phyloP scores from a whole-genome alignment of 345 rosid genomes.

The Eucalyptus curtisii region DNA sequence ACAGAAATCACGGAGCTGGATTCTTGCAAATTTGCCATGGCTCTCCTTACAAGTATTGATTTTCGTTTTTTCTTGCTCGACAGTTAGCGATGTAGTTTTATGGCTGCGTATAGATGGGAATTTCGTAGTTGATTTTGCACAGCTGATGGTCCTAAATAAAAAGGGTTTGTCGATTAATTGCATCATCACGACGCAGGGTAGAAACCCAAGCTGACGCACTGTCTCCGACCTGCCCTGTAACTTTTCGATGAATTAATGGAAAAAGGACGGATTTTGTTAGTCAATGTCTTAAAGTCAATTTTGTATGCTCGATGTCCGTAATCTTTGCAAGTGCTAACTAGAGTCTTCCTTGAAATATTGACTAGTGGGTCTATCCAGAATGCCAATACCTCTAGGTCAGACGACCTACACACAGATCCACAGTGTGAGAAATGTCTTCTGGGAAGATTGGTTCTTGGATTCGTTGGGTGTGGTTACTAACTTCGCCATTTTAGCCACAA shows the following conservation, averaged over 20 bases:
- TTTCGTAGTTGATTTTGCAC: background rate
- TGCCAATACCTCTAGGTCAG: background rate
- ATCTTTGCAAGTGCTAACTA: background rate
- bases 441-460: background rate
- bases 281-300: background rate
- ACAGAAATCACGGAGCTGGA: background rate
- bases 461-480: background rate
- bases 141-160: background rate
- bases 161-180: background rate
- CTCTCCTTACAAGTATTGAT: background rate
- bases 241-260: background rate
- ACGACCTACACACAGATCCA: background rate
- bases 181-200: background rate
- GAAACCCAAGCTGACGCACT: background rate
- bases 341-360: background rate
- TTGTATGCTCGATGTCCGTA: background rate
- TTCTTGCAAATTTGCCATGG: background rate
- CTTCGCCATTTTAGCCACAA: background rate
- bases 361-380: background rate
- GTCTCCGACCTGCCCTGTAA: background rate
- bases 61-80: background rate
- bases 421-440: background rate
- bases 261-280: background rate
- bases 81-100: background rate
- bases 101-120: background rate